These are phyloP conservation scores for Arxiozyma telluris DNA, from an alignment of 1,139 yeast species.

Conservation along the genomic window DNA sequence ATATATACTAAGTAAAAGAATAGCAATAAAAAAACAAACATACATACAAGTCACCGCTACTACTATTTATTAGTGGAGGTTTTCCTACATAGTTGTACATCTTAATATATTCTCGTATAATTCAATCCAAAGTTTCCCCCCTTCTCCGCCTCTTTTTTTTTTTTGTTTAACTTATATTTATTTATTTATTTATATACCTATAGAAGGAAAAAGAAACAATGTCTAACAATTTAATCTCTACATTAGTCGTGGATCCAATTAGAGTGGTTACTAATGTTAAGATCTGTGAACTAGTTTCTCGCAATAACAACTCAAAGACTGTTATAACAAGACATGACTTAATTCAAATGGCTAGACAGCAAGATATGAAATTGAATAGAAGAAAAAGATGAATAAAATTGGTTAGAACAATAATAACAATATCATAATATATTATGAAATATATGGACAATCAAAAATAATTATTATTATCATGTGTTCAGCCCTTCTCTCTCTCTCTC, in stretches of 20 bases:
- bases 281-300: neutral
- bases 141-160: neutral
- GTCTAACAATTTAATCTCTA: neutral
- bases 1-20: too few species aligned
- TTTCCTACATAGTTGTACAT: too few species aligned
- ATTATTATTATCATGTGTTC: too few species aligned
- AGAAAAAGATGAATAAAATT: neutral
- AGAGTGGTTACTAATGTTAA: neutral
- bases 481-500: too few species aligned
- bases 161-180: too few species aligned
- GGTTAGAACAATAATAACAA: neutral
- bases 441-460: too few species aligned
- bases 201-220: neutral
- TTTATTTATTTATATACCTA: too few species aligned
- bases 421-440: neutral
- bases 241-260: neutral
- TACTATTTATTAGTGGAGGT: too few species aligned
- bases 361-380: constrained; percentile 3
- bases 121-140: neutral
- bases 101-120: too few species aligned
- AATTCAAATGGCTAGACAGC: constrained; percentile 10
- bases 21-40: too few species aligned
- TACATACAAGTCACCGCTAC: too few species aligned
- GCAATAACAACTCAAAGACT: constrained; percentile 2
- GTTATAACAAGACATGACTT: constrained; percentile 15